These are phyloP conservation scores for Trametes punicea DNA, from an alignment of 768 basidiomycete genomes.

Conservation along the genomic window DNA sequence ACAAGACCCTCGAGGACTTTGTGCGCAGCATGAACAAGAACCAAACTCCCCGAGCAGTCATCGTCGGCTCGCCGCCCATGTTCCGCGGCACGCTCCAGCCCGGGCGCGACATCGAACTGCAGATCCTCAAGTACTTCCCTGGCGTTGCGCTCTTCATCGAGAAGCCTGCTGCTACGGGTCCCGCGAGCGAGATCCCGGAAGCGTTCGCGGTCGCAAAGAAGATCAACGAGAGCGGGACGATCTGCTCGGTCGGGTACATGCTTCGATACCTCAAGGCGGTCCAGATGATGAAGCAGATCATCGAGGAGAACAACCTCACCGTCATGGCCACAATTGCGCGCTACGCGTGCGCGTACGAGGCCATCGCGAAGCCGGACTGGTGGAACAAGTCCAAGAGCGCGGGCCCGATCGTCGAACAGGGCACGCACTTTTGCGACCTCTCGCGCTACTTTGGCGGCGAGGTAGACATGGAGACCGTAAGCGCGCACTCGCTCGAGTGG, in stretches of 20 bases:
- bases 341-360: conserved; percentile 85
- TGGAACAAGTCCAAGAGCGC: conserved; percentile 90
- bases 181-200: conserved; percentile 61
- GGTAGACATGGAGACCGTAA: conserved; percentile 77
- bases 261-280: conserved; percentile 90
- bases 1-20: conserved; percentile 84
- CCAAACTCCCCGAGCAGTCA: conserved; percentile 74
- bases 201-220: conserved; percentile 67
- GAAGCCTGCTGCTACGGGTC: conserved; percentile 88
- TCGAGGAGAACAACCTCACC: conserved; percentile 88
- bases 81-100: conserved; percentile 77
- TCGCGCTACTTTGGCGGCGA: conserved; percentile 98
- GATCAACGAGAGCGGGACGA: conserved; percentile 65
- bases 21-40: conserved; percentile 60
- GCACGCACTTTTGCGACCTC: conserved; percentile 96
- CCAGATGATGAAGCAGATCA: conserved; percentile 95
- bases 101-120: conserved; percentile 82
- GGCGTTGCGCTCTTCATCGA: conserved; percentile 88
- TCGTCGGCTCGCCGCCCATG: conserved; percentile 92
- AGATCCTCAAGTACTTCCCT: conserved; percentile 85
- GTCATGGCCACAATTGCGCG: conserved; percentile 97
- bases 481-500: conserved; percentile 90
- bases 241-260: conserved; percentile 97
- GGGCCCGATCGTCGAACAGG: conserved; percentile 86
- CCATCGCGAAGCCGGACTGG: conserved; percentile 82